phyloP scores from a whole-genome alignment of 352 stramenopile genomes.

The Phytopythium helicoides region DNA sequence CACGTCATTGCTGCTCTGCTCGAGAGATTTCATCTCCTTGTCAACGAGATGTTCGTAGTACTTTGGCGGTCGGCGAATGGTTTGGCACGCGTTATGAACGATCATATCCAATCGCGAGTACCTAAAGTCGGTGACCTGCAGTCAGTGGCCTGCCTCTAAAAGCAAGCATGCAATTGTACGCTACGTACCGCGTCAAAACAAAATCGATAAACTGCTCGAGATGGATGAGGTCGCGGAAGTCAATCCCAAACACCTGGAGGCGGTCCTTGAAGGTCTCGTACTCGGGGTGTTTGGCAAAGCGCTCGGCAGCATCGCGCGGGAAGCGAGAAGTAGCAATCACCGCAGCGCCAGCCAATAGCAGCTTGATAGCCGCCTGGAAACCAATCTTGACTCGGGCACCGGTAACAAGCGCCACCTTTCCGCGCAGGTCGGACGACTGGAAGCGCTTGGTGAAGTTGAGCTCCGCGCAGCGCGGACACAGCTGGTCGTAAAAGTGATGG shows the following conservation, averaged over 20 bases:
- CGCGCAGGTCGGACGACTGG: conserved; percentile 85
- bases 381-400: conserved; percentile 97
- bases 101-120: conserved; percentile 94
- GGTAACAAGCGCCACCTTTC: conserved; percentile 93
- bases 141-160: too few relatives aligned
- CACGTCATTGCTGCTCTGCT: conserved; percentile 46
- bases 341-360: conserved; percentile 89
- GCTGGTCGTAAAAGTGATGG: conserved; percentile 96
- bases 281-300: conserved; percentile 91
- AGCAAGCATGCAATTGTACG: too few relatives aligned
- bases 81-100: conserved; percentile 98
- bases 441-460: conserved; percentile 96
- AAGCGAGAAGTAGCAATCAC: conserved; percentile 97
- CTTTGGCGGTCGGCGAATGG: conserved; percentile 89
- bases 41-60: conserved; percentile 94
- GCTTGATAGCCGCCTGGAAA: conserved; percentile 93
- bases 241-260: conserved; percentile 95
- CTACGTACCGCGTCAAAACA: conserved; percentile 48
- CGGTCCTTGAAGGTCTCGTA: conserved; percentile 92
- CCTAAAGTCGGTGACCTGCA: conserved; percentile 3
- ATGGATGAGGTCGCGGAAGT: conserved; percentile 95
- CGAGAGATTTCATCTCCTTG: conserved; percentile 74
- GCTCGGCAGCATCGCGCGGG: conserved; percentile 89
- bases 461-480: conserved; percentile 92
- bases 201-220: conserved; percentile 94